These are phyloP conservation scores for Trichoderma semiorbis DNA, from an alignment of 2,329 filamentous ascomycete species.

Conservation along the genomic window DNA sequence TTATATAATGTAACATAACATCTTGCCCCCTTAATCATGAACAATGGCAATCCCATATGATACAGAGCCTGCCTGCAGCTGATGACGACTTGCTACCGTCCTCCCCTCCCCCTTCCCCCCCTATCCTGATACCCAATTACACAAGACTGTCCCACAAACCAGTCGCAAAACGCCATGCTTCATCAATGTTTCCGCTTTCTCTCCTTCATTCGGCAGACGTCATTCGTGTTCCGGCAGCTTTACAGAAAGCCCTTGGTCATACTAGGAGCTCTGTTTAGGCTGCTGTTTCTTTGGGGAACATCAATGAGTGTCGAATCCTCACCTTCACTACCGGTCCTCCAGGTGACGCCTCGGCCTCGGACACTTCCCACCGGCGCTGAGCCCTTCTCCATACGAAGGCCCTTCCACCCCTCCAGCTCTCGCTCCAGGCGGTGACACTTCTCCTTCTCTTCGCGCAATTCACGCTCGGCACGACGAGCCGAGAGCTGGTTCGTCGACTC, in stretches of 20 bases:
- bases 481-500: constrained; percentile 79
- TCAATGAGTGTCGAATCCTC: constrained; percentile 45
- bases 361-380: constrained; percentile 47
- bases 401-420: constrained; percentile 83
- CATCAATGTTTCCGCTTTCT: neutral
- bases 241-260: constrained; percentile 76
- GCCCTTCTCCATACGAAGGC: constrained; percentile 63
- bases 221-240: constrained; percentile 18
- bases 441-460: constrained; percentile 84
- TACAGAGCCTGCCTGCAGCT: constrained; percentile 11
- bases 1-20: constrained; percentile 18
- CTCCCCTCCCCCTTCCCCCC: neutral
- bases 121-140: constrained; percentile 5
- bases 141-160: constrained; percentile 9
- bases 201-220: neutral
- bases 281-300: constrained; percentile 63
- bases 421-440: constrained; percentile 77
- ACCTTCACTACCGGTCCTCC: constrained; percentile 36
- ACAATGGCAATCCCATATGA: constrained; percentile 13
- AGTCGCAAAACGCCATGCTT: constrained; percentile 13
- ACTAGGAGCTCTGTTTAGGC: constrained; percentile 60
- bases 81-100: neutral
- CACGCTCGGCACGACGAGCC: constrained; percentile 81
- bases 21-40: constrained; percentile 15
- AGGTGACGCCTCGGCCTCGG: constrained; percentile 34